Percentiles rank a stretch among this genome's conserved stretches.
Conservation (phyloP, 495 filamentous ascomycete genomes). For the Staphylotrichum longicolle region DNA sequence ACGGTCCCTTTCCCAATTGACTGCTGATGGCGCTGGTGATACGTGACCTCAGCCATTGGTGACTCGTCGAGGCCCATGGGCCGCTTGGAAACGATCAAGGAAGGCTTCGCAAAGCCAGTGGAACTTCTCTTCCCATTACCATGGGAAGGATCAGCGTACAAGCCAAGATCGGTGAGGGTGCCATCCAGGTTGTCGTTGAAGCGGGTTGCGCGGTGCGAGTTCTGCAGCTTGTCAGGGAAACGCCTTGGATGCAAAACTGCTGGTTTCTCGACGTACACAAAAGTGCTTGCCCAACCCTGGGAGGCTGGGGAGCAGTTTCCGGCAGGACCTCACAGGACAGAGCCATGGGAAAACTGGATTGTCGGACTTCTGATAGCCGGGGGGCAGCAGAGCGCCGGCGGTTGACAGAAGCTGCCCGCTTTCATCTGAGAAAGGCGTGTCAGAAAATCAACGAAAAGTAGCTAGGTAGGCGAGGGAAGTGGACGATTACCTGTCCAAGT, state of each 20-base stretch:
- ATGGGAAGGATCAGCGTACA: constrained; percentile 9
- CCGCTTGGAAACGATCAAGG: constrained; percentile 23
- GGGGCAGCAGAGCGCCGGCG: constrained; percentile 29
- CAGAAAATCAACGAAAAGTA: too few species aligned
- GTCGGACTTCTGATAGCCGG: constrained; percentile 24
- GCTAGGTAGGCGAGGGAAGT: too few species aligned
- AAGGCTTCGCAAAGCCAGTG: constrained; percentile 17
- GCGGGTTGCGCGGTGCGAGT: constrained; percentile 22
- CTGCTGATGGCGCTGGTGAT: too few species aligned
- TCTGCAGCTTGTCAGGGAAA: not conserved
- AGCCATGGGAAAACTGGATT: constrained; percentile 31
- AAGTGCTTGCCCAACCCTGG: constrained; percentile 30
- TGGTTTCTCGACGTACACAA: constrained; percentile 17
- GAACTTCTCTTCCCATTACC: constrained; percentile 10
- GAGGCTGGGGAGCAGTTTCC: constrained; percentile 23
- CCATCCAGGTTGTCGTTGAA: constrained; percentile 33
- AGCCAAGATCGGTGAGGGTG: constrained; percentile 28
- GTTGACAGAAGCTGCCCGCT: constrained; percentile 5
- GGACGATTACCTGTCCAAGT: constrained; percentile 13
- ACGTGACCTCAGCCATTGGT: constrained; percentile 15
- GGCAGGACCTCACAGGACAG: constrained; percentile 34
- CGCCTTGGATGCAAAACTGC: too few species aligned
- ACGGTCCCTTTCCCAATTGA: not conserved
- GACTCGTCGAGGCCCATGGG: constrained; percentile 17
- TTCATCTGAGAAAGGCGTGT: not conserved